Base-by-base conservation (phyloP, 805 yeast species). In the Candida taoyuanica region DNA sequence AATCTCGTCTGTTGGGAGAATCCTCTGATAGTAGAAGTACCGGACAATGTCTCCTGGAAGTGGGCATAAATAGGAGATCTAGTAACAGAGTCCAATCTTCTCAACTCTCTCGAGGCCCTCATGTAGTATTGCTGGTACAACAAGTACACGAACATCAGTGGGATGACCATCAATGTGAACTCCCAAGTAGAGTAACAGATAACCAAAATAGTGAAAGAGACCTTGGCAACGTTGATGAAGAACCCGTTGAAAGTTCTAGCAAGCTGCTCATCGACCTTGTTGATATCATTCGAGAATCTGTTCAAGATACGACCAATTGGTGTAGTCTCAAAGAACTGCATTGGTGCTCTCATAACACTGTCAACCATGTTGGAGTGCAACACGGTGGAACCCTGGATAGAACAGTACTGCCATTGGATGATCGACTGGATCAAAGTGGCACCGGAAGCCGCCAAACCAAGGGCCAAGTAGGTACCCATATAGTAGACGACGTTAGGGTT, bases 241-340 rank as follows among this genome's bases (percentile, higher is more conserved):
- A 85, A 84, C 71, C 76, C 75, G 5, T 80, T 67, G 53, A 85
- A 81, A 0, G 81, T 81, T 60, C 88, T 70, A 11, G 86, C 84
- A 46, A 78, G 65, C 20, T 70, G 68, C 56, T 86, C 95, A 64
- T 89, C 98, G 46, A 91, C 78, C 59, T 85, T 85, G 64, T 85
- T 85, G 37, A 89, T 76, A 68, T 89, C 98, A 59, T 78, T 88
- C 3, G 96, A 85, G 59, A 89, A 89, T 59, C 98, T 71, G 67
- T 89, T 89, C 60, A 88, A 67, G 40, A 89, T 76, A 65, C 98
- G 75, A 26, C 98, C 98, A 47, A 88, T 79, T 39, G 97, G 98
- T 0, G 98, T 89, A 2, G 96, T 87, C 62, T 89, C 98, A 56
- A 89, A 89, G 60, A 91, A 89, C 23, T 86, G 74, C 97, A 89